A percentile compares a stretch with the other conserved stretches of the same genome.
Evolutionary conservation across 345 rosid genomes (phyloP).

Genomic region (Cardamine resedifolia): DNA sequence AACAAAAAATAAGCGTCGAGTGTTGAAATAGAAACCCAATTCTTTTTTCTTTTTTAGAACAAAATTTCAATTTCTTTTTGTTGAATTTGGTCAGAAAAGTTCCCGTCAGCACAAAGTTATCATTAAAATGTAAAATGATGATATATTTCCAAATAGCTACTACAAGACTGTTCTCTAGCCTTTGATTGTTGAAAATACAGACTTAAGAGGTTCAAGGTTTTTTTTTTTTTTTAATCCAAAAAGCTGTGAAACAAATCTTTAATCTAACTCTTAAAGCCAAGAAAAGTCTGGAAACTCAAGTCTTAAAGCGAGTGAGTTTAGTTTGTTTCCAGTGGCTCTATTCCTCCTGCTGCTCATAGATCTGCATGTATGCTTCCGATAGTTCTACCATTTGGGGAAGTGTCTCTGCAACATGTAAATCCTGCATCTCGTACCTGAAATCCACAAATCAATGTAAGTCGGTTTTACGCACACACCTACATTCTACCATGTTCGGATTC

Average conservation of each 20-base stretch:
- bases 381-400: conserved; percentile 98
- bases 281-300: background rate
- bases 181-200: background rate
- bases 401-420: conserved; percentile 91
- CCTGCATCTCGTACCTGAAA: conserved; percentile 98
- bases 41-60: no score
- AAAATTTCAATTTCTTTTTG: background rate
- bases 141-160: background rate
- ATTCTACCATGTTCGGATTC: background rate
- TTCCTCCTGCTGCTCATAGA: conserved; percentile 77
- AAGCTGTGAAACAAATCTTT: background rate
- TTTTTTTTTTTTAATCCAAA: background rate
- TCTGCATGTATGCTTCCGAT: conserved; percentile 96
- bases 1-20: no score
- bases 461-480: background rate
- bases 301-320: background rate
- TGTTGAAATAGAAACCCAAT: background rate
- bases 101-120: background rate
- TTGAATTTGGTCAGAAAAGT: background rate
- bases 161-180: background rate
- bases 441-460: background rate
- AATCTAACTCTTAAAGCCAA: conserved; percentile 1
- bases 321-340: conserved; percentile 21
- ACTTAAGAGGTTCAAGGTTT: background rate
- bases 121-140: background rate